phyloP scores from a whole-genome alignment of 176 grass and related monocot species.

The Musa troglodytarum region DNA sequence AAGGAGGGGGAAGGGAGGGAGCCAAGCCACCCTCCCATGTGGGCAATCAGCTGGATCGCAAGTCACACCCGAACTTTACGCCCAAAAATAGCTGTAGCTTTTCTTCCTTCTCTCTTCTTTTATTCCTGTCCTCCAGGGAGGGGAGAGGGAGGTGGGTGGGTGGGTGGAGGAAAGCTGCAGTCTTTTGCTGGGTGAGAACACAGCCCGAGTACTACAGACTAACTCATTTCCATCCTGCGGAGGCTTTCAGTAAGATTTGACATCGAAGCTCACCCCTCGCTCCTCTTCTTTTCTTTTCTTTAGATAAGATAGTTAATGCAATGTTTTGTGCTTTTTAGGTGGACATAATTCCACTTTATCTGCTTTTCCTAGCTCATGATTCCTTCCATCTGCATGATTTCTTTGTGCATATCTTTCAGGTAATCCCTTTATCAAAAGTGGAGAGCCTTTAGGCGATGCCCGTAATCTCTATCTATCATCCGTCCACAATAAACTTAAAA shows the following conservation, averaged over 20 bases:
- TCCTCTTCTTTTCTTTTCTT: slow-evolving; percentile 24
- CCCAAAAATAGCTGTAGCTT: slow-evolving; percentile 25
- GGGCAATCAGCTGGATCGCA: slow-evolving; percentile 38
- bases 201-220: slow-evolving; percentile 23
- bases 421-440: background rate
- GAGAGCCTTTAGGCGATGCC: background rate
- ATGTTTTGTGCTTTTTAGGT: background rate
- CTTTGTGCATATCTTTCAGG: background rate
- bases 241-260: slow-evolving; percentile 34
- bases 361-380: too few species aligned
- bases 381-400: background rate
- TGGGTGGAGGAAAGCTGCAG: background rate
- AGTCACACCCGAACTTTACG: slow-evolving; percentile 43
- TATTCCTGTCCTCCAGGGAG: background rate
- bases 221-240: slow-evolving; percentile 22
- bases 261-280: slow-evolving; percentile 20
- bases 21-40: slow-evolving; percentile 39
- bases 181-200: background rate
- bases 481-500: background rate
- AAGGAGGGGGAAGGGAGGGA: slow-evolving; percentile 16
- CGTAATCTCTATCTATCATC: background rate
- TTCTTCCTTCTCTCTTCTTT: slow-evolving; percentile 13
- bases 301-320: background rate
- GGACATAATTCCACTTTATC: background rate
- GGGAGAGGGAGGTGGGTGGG: background rate